These are phyloP conservation scores for Schizophyllum commune DNA, from an alignment of 1,284 basidiomycete species.

Conservation along the genomic window DNA sequence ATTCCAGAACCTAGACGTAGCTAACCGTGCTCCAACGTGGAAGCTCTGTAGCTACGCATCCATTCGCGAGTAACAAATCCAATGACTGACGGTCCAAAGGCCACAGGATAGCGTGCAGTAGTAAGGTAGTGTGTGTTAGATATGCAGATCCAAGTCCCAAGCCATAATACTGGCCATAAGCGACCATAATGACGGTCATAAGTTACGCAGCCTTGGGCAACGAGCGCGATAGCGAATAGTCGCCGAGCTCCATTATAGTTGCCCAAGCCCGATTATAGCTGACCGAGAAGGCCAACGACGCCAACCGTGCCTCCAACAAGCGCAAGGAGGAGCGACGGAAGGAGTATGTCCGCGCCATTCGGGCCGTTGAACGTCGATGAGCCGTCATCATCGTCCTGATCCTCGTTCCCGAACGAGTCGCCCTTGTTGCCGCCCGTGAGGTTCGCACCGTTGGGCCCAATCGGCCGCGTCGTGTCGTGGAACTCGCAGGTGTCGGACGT, in stretches of 20 bases:
- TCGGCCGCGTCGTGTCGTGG: constrained; percentile 53
- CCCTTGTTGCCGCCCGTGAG: constrained; percentile 49
- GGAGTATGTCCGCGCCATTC: not conserved
- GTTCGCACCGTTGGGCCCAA: constrained; percentile 70
- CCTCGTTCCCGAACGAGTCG: not conserved
- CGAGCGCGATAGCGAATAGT: not conserved
- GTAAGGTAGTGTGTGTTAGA: not conserved
- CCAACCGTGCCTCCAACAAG: not conserved
- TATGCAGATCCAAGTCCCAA: not conserved
- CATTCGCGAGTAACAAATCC: too few relatives aligned
- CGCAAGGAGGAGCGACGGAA: not conserved
- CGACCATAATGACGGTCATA: not conserved
- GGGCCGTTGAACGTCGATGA: not conserved
- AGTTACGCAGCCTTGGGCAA: not conserved
- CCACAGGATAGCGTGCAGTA: too few relatives aligned
- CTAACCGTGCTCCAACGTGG: too few relatives aligned
- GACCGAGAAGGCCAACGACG: not conserved
- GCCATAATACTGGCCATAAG: not conserved
- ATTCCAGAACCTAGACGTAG: too few relatives aligned
- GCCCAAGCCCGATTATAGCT: not conserved
- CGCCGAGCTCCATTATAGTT: not conserved
- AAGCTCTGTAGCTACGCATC: too few relatives aligned
- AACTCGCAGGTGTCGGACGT: constrained; percentile 49
- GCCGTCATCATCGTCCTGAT: not conserved
- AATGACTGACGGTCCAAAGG: too few relatives aligned